Conservation (phyloP, 768 basidiomycete species). For the Crassisporium funariophilum region DNA sequence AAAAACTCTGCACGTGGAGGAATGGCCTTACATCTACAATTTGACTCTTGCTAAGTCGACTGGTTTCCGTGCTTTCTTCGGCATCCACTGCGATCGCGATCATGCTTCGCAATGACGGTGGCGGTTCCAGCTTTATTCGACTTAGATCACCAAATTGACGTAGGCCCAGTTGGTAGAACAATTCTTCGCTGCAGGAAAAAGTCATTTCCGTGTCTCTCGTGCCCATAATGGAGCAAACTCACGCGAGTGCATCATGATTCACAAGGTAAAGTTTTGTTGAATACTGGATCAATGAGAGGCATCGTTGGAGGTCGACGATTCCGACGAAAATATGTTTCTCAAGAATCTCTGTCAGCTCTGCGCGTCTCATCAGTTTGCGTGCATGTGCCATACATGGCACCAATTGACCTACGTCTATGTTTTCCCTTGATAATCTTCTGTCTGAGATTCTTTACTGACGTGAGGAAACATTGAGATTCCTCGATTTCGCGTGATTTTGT, state of each 20-base stretch:
- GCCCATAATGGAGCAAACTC: slow-evolving; percentile 31
- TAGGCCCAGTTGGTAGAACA: slow-evolving; percentile 93
- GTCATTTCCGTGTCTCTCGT: not conserved
- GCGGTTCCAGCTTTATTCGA: slow-evolving; percentile 78
- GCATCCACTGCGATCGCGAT: slow-evolving; percentile 78
- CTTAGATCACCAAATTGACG: slow-evolving; percentile 88
- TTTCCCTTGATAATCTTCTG: slow-evolving; percentile 56
- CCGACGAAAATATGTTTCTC: slow-evolving; percentile 92
- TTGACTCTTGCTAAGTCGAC: slow-evolving; percentile 55
- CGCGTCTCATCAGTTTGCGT: not conserved
- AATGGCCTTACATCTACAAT: slow-evolving; percentile 65
- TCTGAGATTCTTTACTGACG: slow-evolving; percentile 72
- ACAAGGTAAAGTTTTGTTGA: slow-evolving; percentile 88
- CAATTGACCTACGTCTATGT: slow-evolving; percentile 62
- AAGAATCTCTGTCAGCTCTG: slow-evolving; percentile 83
- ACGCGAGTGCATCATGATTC: slow-evolving; percentile 86
- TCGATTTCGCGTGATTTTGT: slow-evolving; percentile 55
- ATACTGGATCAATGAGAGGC: slow-evolving; percentile 83
- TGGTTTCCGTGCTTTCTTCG: slow-evolving; percentile 58
- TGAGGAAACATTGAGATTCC: slow-evolving; percentile 76
- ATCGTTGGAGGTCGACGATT: slow-evolving; percentile 74
- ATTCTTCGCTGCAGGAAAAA: slow-evolving; percentile 66
- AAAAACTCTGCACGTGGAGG: not conserved
- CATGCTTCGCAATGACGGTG: slow-evolving; percentile 71
- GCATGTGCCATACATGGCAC: not conserved